Base-by-base conservation (phyloP, 129 eudicot species). In the Ambrosia artemisiifolia region DNA sequence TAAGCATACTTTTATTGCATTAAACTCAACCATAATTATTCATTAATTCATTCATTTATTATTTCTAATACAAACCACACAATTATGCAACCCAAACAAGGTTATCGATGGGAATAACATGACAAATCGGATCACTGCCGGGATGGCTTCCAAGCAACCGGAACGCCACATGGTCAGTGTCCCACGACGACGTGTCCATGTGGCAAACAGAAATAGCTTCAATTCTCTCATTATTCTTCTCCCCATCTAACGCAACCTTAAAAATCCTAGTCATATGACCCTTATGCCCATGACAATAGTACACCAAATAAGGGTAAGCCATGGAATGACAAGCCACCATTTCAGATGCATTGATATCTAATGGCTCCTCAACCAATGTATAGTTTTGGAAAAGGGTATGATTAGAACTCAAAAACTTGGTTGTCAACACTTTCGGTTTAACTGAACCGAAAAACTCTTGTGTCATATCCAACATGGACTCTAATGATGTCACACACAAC, bases 291-390 rank as follows among this genome's bases (percentile, higher is more conserved):
- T 90, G 97, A 42, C 97, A 87, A 63, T 83, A 90, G 65, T 80
- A 87, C 17, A 90, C 91, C 11, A 83, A 72, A 71, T 87, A 90
- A 17, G 96, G 96, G 51, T 90, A 90, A 75, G 93, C 88, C 86
- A 87, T 60, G 8, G 85, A 72, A 38, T 90, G 96, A 66, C 96
- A 90, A 6, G 81, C 87, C 8, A 87, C 73, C 75, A 81, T 70
- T 53, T 60, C 81, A 19, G 70, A 79, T 7, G 82, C 79, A n/a
- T 11, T n/a, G 6, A 84, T 56, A 34, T 75, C 85, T 59, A 8
- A 32, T 2, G 93, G 92, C 48, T 16, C 65, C 34, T 78, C 80
- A 4, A 67, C 12, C 9, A 89, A 59, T 3, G 86, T 89, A 69
- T 84, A 89, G 54, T 78, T 73, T 70, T 86, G 92, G 16, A 82